Base-by-base conservation (phyloP, 805 yeast genomes). In the Alloascoidea hylecoeti region DNA sequence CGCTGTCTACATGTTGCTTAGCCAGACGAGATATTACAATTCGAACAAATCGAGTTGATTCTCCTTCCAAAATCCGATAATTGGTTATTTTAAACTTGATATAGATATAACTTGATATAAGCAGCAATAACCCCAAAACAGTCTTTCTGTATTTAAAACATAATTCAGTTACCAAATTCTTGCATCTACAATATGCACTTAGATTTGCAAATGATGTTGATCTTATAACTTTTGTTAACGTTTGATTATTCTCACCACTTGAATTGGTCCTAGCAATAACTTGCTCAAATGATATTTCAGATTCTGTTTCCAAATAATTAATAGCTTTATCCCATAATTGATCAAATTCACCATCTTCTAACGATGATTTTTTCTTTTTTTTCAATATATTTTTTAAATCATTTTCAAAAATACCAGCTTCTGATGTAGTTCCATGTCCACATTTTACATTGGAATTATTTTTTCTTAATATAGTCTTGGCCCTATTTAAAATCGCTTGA, bases 321-420 rank as follows among this genome's bases (percentile, higher is more conserved):
- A 75, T 50, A n/a, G 78, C 78, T 47, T 72, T 69, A 17, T 51
- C 51, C 95, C 95, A 85, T 42, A 81, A 64, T 41, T 74, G 79
- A 46, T 79, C 78, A 53, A 80, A 82, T 44, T 83, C 92, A 27
- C 72, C 75, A 39, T 64, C 70, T 1, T n/a, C n/a, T 23, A 23
- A 23, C n/a, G 13, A 9, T n/a, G 30, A 9, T n/a, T 23, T 23
- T 23, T 23, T 23, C 30, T 23, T 23, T 23, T 9, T n/a, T 9
- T n/a, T 9, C n/a, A 23, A n/a, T 9, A 9, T n/a, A 23, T 9
- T 9, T 23, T 23, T n/a, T 23, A 23, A n/a, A 9, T 9, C 9
- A 9, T 23, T 23, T 9, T 9, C n/a, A 9, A n/a, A 23, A 9
- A 23, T 23, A 9, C 30, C 30, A 9, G 30, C 30, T n/a, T 23